Conservation (phyloP, 768 basidiomycete species). For the Pluteus cervinus region DNA sequence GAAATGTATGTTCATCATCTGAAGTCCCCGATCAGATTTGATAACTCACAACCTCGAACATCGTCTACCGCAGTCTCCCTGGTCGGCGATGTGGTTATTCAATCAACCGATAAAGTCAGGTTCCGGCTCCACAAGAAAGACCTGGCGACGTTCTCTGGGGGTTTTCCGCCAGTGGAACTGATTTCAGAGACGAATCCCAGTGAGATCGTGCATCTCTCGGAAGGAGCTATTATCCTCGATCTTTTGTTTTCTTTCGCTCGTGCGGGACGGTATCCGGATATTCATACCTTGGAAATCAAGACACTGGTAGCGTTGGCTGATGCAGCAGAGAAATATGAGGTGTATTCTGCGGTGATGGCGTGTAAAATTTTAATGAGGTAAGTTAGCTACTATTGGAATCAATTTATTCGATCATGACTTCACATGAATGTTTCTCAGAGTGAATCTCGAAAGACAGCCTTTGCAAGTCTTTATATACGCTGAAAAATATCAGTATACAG, state of each 20-base stretch:
- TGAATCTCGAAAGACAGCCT: slow-evolving; percentile 9
- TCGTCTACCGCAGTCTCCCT: too few relatives aligned
- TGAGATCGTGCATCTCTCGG: slow-evolving; percentile 16
- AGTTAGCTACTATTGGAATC: slow-evolving; percentile 1
- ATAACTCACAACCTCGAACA: too few relatives aligned
- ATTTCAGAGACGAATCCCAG: slow-evolving; percentile 12
- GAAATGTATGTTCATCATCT: too few relatives aligned
- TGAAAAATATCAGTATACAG: slow-evolving; percentile 17
- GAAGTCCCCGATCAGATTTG: too few relatives aligned
- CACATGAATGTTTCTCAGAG: neutral
- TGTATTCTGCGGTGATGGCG: slow-evolving; percentile 20
- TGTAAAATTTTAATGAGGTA: slow-evolving; percentile 21
- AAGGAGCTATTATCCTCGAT: slow-evolving; percentile 16
- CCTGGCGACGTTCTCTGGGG: slow-evolving; percentile 15
- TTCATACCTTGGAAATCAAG: slow-evolving; percentile 12
- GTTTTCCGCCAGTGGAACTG: slow-evolving; percentile 15
- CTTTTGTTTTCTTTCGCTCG: slow-evolving; percentile 21
- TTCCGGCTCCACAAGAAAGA: slow-evolving; percentile 18
- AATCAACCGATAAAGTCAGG: slow-evolving; percentile 14
- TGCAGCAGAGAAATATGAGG: slow-evolving; percentile 27
- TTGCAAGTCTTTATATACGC: slow-evolving; percentile 18
- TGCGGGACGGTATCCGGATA: slow-evolving; percentile 15
- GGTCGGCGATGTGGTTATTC: slow-evolving; percentile 16
- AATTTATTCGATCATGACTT: slow-evolving; percentile 7
- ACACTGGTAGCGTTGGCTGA: slow-evolving; percentile 16